These are phyloP conservation scores for Puccinia horiana DNA, from an alignment of 1,284 basidiomycete genomes.

Conservation along the genomic window DNA sequence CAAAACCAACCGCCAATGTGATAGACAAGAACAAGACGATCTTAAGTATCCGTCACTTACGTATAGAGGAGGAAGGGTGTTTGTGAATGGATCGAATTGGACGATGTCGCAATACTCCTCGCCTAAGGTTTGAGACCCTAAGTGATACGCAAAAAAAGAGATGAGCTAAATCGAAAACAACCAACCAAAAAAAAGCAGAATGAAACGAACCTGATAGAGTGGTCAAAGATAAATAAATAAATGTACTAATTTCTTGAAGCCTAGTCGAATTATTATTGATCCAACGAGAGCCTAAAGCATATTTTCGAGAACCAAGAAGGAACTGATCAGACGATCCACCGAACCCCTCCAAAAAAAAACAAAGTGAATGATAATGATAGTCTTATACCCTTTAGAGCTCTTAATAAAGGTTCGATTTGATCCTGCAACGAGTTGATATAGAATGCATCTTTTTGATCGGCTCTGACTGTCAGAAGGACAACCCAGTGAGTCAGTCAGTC, in stretches of 20 bases:
- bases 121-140: constrained; percentile 60
- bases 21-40: constrained; percentile 45
- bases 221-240: constrained; percentile 33
- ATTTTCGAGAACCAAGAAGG: no score
- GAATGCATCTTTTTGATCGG: constrained; percentile 47
- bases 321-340: no score
- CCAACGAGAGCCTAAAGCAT: constrained; percentile 45
- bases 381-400: constrained; percentile 17
- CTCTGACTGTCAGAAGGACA: constrained; percentile 20
- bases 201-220: constrained; percentile 25
- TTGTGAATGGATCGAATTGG: constrained; percentile 54
- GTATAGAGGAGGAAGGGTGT: constrained; percentile 54
- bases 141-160: background rate
- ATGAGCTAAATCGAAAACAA: background rate
- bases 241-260: constrained; percentile 21
- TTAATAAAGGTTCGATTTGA: constrained; percentile 28
- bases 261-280: constrained; percentile 8
- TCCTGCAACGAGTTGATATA: constrained; percentile 27
- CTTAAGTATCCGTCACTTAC: constrained; percentile 51
- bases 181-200: background rate
- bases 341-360: background rate
- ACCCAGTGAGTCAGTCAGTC: background rate
- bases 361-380: background rate
- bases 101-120: constrained; percentile 61
- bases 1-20: constrained; percentile 56